Evolutionary conservation across 202 grass and related monocot species (phyloP), one percentile per base, ranked within the genome.

Genomic region (Brachypodium distachyon): DNA sequence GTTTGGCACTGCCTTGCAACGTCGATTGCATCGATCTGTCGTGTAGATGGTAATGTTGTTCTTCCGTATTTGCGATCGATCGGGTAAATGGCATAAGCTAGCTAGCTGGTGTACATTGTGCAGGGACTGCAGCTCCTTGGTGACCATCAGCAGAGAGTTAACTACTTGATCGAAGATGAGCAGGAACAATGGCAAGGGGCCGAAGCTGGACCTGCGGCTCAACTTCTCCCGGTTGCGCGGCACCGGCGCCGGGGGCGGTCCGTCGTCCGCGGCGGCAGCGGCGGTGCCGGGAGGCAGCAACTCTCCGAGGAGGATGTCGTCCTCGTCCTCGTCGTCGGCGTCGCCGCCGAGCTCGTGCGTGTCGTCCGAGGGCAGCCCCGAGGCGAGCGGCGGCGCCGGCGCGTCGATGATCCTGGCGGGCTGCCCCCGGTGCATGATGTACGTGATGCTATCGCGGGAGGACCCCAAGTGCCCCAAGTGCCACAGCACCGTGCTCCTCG

Each of bases 341-440:
- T 96, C 93, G 0, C 93, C 93, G 4, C 70, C 93, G 50, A 96
- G 93, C 84, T 92, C 93, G 72, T 96, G 93, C 65, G 89, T 96
- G 59, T 96, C 93, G n/a, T 96, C 93, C n/a, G 93, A 96, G 40
- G 93, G 90, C 19, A 84, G 84, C 83, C 89, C 84, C 17, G 85
- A 87, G 39, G 77, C 55, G 1, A 65, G 36, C 33, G 62, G 44
- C 25, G 67, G 60, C 12, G 83, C 33, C 23, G 79, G 62, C 18
- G 54, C 77, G 28, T 64, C 89, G 5, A 92, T 92, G 89, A 77
- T 96, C 42, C 81, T 96, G 12, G 89, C 85, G 2, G 93, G 93
- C n/a, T 96, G 93, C 84, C 89, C 93, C 37, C 77, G 90, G 60
- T 96, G 93, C 89, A 88, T 96, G 78, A 96, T 96, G 87, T 96